These are phyloP conservation scores for Fusarium sambucinum DNA, from an alignment of 2,329 filamentous ascomycete genomes.

Conservation along the genomic window DNA sequence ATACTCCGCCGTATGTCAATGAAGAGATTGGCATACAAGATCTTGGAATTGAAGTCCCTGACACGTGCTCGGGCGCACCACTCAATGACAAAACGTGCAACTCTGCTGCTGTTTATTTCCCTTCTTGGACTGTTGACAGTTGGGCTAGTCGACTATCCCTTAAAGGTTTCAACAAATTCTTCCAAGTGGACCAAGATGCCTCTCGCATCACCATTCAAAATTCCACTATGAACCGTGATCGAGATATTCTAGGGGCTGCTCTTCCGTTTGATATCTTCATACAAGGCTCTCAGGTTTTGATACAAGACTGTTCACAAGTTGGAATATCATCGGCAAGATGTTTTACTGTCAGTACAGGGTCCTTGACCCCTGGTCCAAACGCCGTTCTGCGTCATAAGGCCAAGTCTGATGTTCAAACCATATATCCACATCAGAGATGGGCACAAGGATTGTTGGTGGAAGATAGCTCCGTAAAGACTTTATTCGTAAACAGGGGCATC, in stretches of 20 bases:
- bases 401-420: conserved; percentile 21
- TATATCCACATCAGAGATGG: conserved; percentile 46
- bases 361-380: conserved; percentile 35
- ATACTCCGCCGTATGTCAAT: conserved; percentile 14
- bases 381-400: conserved; percentile 34
- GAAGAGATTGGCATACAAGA: conserved; percentile 36
- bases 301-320: conserved; percentile 36
- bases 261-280: conserved; percentile 38
- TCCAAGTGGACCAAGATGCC: conserved; percentile 34
- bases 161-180: conserved; percentile 39
- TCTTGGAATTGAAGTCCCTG: conserved; percentile 18
- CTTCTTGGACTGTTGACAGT: conserved; percentile 41
- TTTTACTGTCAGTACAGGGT: conserved; percentile 36
- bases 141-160: conserved; percentile 30
- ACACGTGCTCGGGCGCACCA: conserved; percentile 24
- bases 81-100: conserved; percentile 15
- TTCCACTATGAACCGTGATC: conserved; percentile 24
- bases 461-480: conserved; percentile 2
- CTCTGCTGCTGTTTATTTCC: conserved; percentile 31
- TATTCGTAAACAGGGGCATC: conserved; percentile 27
- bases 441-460: conserved; percentile 42
- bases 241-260: conserved; percentile 16
- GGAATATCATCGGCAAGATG: conserved; percentile 18
- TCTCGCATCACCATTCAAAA: conserved; percentile 37
- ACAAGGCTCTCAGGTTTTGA: conserved; percentile 35